Conservation (phyloP, 306 rosid species). For the Pterocarpus santalinus region DNA sequence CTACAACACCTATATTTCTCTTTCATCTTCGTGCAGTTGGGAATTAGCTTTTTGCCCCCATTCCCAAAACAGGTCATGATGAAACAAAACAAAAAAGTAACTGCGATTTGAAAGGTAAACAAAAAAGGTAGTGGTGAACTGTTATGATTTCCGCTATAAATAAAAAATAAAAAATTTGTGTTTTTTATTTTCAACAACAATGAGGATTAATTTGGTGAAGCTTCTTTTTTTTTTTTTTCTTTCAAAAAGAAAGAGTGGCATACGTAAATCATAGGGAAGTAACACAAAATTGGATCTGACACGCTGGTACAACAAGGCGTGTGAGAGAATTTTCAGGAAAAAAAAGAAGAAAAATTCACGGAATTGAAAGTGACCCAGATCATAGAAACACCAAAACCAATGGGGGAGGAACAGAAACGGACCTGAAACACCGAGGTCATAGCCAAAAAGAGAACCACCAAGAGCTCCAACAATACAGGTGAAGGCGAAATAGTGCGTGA, state of each 20-base stretch:
- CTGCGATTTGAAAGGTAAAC: neutral
- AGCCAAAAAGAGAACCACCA: conserved; percentile 95
- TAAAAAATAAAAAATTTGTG: neutral
- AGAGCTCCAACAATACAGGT: conserved; percentile 86
- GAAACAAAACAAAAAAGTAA: neutral
- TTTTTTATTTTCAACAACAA: too few species aligned
- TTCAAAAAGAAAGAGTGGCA: neutral
- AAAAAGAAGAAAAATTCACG: neutral
- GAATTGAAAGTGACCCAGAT: neutral
- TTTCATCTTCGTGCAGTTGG: neutral
- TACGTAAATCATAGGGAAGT: neutral
- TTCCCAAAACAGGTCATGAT: neutral
- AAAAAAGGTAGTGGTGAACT: neutral
- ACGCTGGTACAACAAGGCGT: too few species aligned
- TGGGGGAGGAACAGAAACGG: neutral
- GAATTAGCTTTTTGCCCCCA: neutral
- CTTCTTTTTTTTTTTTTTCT: neutral
- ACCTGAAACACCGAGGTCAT: conserved; percentile 99
- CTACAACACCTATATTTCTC: neutral
- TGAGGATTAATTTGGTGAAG: neutral
- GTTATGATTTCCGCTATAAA: neutral
- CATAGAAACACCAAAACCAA: neutral
- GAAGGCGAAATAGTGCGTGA: conserved; percentile 70
- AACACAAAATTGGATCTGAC: neutral
- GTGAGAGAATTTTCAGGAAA: too few species aligned